Conservation (phyloP, 805 yeast species). For the Spathaspora boniae region DNA sequence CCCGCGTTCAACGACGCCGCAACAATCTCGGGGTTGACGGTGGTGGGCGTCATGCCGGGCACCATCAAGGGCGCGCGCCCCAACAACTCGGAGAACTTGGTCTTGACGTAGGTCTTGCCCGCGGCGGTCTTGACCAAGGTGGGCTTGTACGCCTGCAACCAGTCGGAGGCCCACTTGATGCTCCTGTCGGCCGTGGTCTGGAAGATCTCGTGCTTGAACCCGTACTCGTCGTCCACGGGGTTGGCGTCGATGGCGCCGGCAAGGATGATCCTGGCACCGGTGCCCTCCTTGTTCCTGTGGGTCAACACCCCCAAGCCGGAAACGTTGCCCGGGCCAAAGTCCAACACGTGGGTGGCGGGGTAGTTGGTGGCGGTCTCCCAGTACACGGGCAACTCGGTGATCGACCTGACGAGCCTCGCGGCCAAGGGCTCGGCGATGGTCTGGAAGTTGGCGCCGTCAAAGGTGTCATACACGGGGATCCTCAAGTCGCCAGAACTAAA, state of each 20-base stretch:
- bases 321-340: constrained; percentile 98
- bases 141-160: constrained; percentile 89
- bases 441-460: constrained; percentile 76
- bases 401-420: constrained; percentile 72
- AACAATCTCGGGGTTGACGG: constrained; percentile 91
- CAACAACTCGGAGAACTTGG: constrained; percentile 86
- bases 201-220: constrained; percentile 93
- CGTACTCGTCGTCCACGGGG: constrained; percentile 76
- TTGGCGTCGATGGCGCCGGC: constrained; percentile 82
- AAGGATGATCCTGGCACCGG: constrained; percentile 90
- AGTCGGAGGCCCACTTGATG: constrained; percentile 80
- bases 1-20: constrained; percentile 95
- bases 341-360: constrained; percentile 81
- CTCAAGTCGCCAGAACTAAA: constrained; percentile 54
- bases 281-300: constrained; percentile 97
- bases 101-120: constrained; percentile 82
- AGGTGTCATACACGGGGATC: constrained; percentile 92
- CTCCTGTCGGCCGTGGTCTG: constrained; percentile 55
- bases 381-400: constrained; percentile 84
- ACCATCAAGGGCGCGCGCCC: constrained; percentile 96
- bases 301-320: constrained; percentile 96
- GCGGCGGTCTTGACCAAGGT: constrained; percentile 69
- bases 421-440: constrained; percentile 42
- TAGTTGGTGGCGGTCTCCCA: constrained; percentile 86
- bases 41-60: constrained; percentile 99